Evolutionary conservation across 768 basidiomycete species (phyloP).

Genomic region (Austroboletus eburneus): DNA sequence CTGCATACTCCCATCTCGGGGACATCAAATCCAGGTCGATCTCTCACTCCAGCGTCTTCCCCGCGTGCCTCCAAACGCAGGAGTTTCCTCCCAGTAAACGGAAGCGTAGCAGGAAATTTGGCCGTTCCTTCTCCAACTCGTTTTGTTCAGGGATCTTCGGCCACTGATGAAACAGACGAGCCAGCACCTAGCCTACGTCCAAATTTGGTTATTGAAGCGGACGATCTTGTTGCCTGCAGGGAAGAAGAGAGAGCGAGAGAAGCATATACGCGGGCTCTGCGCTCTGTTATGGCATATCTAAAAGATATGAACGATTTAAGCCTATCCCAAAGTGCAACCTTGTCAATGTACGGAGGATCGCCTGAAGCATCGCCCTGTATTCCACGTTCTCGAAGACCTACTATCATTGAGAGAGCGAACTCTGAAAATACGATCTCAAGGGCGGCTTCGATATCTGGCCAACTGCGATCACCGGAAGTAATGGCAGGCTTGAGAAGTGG

Average conservation of each 20-base stretch:
- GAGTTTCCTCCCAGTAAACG: constrained; percentile 86
- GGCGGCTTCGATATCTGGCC: constrained; percentile 47
- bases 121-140: constrained; percentile 59
- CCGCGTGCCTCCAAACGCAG: constrained; percentile 64
- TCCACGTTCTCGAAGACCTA: constrained; percentile 61
- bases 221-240: constrained; percentile 43
- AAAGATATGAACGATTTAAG: constrained; percentile 93
- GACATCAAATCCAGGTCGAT: constrained; percentile 16
- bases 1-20: constrained; percentile 1
- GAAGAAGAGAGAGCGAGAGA: constrained; percentile 73
- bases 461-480: constrained; percentile 64
- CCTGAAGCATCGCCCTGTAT: constrained; percentile 38
- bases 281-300: constrained; percentile 93
- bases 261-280: constrained; percentile 73
- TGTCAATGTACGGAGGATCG: constrained; percentile 56
- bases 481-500: constrained; percentile 58
- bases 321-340: constrained; percentile 50
- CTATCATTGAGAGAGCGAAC: constrained; percentile 47
- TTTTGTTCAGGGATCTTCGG: constrained; percentile 51
- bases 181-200: constrained; percentile 32
- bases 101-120: constrained; percentile 56
- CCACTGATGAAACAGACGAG: constrained; percentile 36
- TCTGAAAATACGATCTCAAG: constrained; percentile 51
- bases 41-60: constrained; percentile 41
- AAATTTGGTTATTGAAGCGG: constrained; percentile 43